A percentile compares a stretch with the other conserved stretches of the same genome.
Conservation (phyloP, 1,284 basidiomycete species). For the Apiotrichum sp. region DNA sequence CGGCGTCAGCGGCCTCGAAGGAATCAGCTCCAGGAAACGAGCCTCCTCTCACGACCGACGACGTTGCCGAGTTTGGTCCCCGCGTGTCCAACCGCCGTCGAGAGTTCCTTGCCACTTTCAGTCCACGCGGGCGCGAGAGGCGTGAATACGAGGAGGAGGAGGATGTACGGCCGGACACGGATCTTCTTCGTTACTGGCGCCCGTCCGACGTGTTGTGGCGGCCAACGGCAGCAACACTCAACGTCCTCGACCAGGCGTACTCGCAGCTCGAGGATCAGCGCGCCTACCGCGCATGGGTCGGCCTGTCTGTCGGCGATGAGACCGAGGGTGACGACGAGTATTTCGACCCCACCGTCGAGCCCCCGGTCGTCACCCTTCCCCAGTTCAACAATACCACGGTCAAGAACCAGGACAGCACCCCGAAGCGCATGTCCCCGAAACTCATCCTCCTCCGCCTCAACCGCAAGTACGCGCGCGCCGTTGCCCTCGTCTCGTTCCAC, state of each 20-base stretch:
- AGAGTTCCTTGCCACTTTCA: slow-evolving; percentile 1
- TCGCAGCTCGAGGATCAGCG: slow-evolving; percentile 29
- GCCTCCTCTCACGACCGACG: neutral
- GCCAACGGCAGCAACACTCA: slow-evolving; percentile 27
- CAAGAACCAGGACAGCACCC: slow-evolving; percentile 23
- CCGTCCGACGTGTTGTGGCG: slow-evolving; percentile 40
- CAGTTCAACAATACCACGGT: slow-evolving; percentile 23
- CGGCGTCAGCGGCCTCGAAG: neutral
- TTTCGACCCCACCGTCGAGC: slow-evolving; percentile 27
- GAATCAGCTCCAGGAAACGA: neutral
- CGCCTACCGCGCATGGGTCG: slow-evolving; percentile 20
- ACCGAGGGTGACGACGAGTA: slow-evolving; percentile 24
- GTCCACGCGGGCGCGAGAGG: neutral
- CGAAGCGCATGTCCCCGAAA: slow-evolving; percentile 21
- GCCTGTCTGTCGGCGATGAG: slow-evolving; percentile 18
- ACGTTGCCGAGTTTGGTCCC: slow-evolving; percentile 12
- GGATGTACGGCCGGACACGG: slow-evolving; percentile 1
- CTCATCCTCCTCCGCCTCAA: slow-evolving; percentile 32
- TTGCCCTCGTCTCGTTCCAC: slow-evolving; percentile 36
- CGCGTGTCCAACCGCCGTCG: slow-evolving; percentile 32
- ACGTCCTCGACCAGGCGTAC: slow-evolving; percentile 33
- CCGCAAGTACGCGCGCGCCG: slow-evolving; percentile 30
- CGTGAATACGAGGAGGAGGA: neutral
- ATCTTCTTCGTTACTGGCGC: slow-evolving; percentile 31
- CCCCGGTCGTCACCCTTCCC: slow-evolving; percentile 13